Base-by-base conservation (phyloP, 768 basidiomycete genomes). In the Boletus reticuloceps region DNA sequence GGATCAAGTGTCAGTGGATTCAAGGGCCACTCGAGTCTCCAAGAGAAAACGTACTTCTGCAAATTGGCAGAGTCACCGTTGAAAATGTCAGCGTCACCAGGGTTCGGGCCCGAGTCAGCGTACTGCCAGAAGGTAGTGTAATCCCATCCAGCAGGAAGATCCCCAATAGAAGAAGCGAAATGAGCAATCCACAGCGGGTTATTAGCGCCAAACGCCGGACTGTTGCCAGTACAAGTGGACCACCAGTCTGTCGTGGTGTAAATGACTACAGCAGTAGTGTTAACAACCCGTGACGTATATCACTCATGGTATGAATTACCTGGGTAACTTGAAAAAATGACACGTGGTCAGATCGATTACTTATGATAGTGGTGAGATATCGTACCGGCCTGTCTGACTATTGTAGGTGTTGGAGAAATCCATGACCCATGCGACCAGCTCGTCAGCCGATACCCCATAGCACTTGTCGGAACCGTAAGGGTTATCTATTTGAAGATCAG, bases 241-340 rank as follows among this genome's bases (percentile, higher is more conserved):
- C 87, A 88, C 86, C 85, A 88, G 64, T 79, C 72, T 8, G 82
- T 85, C 6, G 81, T 83, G 29, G 82, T 82, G 61, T 86, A 87
- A 49, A 86, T 83, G 39, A 82, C 82, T 80, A 51, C 6, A 47
- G 16, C 1, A 40, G 13, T 29, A n/a, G n/a, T 12, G 42, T 67
- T 12, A 61, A 32, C 22, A 45, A 37, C 16, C 6, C 20, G 5
- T 10, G 12, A 27, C 19, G 22, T 7, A 9, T 36, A 39, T 51
- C 42, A 68, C 58, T 41, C 44, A 20, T n/a, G 13, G 27, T 3
- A 43, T 31, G 12, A 20, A 43, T 64, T 39, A 77, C 80, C 69
- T 42, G 78, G 78, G 55, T 71, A 79, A 27, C 80, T 78, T 48
- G 25, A 46, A 51, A n/a, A 22, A 36, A 46, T 17, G 27, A 10